Conservation (phyloP, 345 rosid genomes). For the Clarkia xantiana region DNA sequence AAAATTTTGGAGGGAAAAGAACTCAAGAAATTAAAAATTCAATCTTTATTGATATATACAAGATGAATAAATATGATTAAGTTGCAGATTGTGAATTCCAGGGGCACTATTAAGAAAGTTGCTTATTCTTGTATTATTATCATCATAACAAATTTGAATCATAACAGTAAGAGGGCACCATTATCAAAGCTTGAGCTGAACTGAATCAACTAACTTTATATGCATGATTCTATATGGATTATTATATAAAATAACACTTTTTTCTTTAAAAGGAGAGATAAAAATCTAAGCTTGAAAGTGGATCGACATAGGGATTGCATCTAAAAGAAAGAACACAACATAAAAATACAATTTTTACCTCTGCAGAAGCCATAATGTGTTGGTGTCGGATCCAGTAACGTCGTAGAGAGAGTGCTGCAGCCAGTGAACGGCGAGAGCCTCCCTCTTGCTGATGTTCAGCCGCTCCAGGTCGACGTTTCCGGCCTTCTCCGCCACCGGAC, state of each 20-base stretch:
- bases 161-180: background rate
- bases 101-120: too few species aligned
- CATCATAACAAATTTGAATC: too few species aligned
- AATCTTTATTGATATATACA: too few species aligned
- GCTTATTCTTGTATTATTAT: too few species aligned
- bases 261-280: slow-evolving; percentile 1
- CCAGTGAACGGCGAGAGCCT: slow-evolving; percentile 97
- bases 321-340: background rate
- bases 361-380: slow-evolving; percentile 69
- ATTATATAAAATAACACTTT: background rate
- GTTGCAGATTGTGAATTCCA: too few species aligned
- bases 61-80: too few species aligned
- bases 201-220: background rate
- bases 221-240: too few species aligned
- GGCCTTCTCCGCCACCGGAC: slow-evolving; percentile 73
- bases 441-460: slow-evolving; percentile 66
- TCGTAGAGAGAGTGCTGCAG: slow-evolving; percentile 96
- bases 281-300: slow-evolving; percentile 4
- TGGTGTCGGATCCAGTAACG: slow-evolving; percentile 88
- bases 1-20: too few species aligned
- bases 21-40: too few species aligned
- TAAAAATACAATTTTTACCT: slow-evolving; percentile 31
- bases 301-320: slow-evolving; percentile 6
- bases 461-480: slow-evolving; percentile 73
- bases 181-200: background rate